Percentiles rank a stretch among this genome's conserved stretches.
Conservation (phyloP, 2,329 filamentous ascomycete genomes). For the Aureobasidium melanogenum region DNA sequence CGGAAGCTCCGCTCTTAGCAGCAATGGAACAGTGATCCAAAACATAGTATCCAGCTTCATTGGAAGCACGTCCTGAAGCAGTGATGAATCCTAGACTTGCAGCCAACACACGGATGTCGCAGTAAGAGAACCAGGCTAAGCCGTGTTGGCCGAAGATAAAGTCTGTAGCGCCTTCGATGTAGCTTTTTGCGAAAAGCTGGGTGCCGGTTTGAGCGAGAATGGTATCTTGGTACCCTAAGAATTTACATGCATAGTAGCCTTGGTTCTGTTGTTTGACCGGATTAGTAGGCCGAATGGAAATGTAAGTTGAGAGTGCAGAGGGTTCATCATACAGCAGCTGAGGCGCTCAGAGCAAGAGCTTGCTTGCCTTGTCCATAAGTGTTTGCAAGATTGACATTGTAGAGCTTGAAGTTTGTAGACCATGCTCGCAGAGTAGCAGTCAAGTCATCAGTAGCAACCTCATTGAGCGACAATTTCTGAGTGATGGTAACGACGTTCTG, state of each 20-base stretch:
- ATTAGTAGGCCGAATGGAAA: background rate
- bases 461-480: slow-evolving; percentile 37
- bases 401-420: slow-evolving; percentile 47
- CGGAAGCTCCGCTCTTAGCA: slow-evolving; percentile 31
- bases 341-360: slow-evolving; percentile 46
- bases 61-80: slow-evolving; percentile 32
- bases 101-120: slow-evolving; percentile 39
- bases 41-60: slow-evolving; percentile 43
- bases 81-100: slow-evolving; percentile 37
- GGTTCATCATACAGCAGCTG: slow-evolving; percentile 26
- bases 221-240: slow-evolving; percentile 52
- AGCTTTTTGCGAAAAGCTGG: slow-evolving; percentile 47
- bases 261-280: slow-evolving; percentile 30
- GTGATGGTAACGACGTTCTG: slow-evolving; percentile 52
- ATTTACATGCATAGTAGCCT: slow-evolving; percentile 49
- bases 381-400: slow-evolving; percentile 54
- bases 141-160: slow-evolving; percentile 51
- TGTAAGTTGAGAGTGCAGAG: too few relatives aligned
- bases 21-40: slow-evolving; percentile 45
- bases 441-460: slow-evolving; percentile 44
- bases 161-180: slow-evolving; percentile 51
- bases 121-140: slow-evolving; percentile 43
- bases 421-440: slow-evolving; percentile 43
- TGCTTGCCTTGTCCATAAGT: slow-evolving; percentile 40
- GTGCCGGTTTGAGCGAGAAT: slow-evolving; percentile 41